Evolutionary conservation across 768 basidiomycete species (phyloP), one percentile per base, ranked within the genome.

Genomic region (Boletus rubroflammeus): DNA sequence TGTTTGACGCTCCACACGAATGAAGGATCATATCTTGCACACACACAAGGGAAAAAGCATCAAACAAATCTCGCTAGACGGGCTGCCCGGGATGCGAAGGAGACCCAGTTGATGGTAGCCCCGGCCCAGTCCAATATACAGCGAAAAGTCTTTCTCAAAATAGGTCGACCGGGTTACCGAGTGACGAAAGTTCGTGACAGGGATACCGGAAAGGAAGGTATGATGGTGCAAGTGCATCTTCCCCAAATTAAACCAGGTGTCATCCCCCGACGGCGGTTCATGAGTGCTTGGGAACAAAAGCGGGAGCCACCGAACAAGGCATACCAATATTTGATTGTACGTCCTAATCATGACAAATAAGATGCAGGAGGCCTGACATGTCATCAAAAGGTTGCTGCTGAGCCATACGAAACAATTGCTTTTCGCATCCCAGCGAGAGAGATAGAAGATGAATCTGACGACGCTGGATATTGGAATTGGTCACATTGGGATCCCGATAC

Each of bases 401-500:
- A 98, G 64, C 95, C 96, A 6, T 99, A 98, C 67, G 97, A 99
- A 73, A 98, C 95, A 4, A 93, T 99, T 62, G 93, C 94, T n/a
- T 98, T 98, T 79, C 91, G 95, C 17, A 93, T 99, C 65, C 97
- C 96, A 43, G 90, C 97, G 25, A 84, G 92, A 47, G 95, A 98
- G 73, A 95, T 99, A 56, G 95, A 98, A 72, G 93, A 96, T 63
- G 93, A 93, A 65, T 82, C 90, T 43, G 88, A 93, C 56, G 93
- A 95, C 62, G 89, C 88, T 28, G 86, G 87, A 15, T 90, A 86
- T 61, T 93, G 90, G 89, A 92, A 91, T 63, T 99, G 97, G 97
- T 95, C 95, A 38, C 91, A 98, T 66, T 98, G 96, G 97, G 97
- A 98, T 69, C 85, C 90, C n/a, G 96, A 99, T 69, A 96, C 94